Percentiles rank a stretch among this genome's conserved stretches.
Evolutionary conservation across 116 monocot species (phyloP).

Genomic region (Cymodocea nodosa): DNA sequence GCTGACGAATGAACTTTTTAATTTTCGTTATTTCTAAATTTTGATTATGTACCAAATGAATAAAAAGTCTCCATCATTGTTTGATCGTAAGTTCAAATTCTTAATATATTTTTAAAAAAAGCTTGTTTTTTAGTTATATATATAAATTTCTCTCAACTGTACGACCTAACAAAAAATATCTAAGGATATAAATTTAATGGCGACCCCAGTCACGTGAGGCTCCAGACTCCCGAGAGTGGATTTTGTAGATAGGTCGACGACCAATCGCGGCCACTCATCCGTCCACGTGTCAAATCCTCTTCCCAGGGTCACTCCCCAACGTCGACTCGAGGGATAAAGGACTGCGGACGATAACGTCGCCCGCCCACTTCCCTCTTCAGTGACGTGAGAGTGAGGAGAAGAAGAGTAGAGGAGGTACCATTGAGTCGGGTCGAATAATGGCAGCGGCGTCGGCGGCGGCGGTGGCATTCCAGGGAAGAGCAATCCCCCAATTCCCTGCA

Average conservation of each 20-base stretch:
- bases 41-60: too few species aligned
- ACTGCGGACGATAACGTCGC: background rate
- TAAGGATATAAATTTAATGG: too few species aligned
- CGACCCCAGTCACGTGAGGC: background rate
- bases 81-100: too few species aligned
- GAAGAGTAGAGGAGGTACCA: background rate
- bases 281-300: slow-evolving; percentile 1
- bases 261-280: background rate
- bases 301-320: background rate
- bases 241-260: slow-evolving; percentile 4
- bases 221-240: background rate
- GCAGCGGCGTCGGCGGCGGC: slow-evolving; percentile 20
- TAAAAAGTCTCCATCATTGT: too few species aligned
- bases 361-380: too few species aligned
- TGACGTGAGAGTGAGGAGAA: background rate
- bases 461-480: slow-evolving; percentile 18
- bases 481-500: slow-evolving; percentile 2
- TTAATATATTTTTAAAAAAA: too few species aligned
- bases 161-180: too few species aligned
- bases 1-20: too few species aligned
- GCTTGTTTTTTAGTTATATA: too few species aligned
- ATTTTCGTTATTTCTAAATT: too few species aligned
- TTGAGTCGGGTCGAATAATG: background rate
- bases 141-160: too few species aligned
- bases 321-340: background rate